Base-by-base conservation (phyloP, 2,329 filamentous ascomycete species). In the Aspergillus pseudotamarii region DNA sequence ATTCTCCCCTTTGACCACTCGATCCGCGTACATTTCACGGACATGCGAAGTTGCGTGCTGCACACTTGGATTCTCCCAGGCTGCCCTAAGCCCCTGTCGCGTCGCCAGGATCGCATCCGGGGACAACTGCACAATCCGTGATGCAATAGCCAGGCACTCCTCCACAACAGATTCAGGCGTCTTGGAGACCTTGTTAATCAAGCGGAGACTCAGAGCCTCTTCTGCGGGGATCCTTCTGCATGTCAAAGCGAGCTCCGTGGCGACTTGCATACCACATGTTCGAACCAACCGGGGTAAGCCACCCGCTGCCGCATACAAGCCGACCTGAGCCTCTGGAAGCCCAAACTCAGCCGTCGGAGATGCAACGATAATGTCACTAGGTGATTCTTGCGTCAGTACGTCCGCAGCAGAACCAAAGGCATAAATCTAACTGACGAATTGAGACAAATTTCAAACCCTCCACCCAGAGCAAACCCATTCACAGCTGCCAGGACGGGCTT, bases 311-410 rank as follows among this genome's bases (percentile, higher is more conserved):
- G 38, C 38, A 41, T 19, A 41, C 16, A 41, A n/a, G 8, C 38
- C 38, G 38, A 41, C 38, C 16, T 19, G 16, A 19, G 38, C 38
- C 16, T 41, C 38, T 41, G 38, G 38, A 41, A 41, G 38, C 38
- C 38, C 38, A 9, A 41, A n/a, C 38, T 41, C 38, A 0, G 38
- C 38, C 4, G 8, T 41, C 8, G 38, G 16, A 0, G 38, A 41
- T n/a, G 38, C 38, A 41, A 41, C 38, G 6, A 41, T 19, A 0
- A 41, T 10, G 19, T 41, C 38, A 19, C 38, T 41, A 36, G 12
- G 4, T 14, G 12, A 1, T 5, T 2, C 2, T 5, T 11, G 5
- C 1, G 12, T 36, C 4, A 36, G 5, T 12, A 36, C 2, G 1
- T 14, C 14, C 12, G 14, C 3, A 14, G 11, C 2, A 14, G 12